These are phyloP conservation scores for Macrophomina pseudophaseolina DNA, from an alignment of 2,329 filamentous ascomycete species.

Conservation along the genomic window DNA sequence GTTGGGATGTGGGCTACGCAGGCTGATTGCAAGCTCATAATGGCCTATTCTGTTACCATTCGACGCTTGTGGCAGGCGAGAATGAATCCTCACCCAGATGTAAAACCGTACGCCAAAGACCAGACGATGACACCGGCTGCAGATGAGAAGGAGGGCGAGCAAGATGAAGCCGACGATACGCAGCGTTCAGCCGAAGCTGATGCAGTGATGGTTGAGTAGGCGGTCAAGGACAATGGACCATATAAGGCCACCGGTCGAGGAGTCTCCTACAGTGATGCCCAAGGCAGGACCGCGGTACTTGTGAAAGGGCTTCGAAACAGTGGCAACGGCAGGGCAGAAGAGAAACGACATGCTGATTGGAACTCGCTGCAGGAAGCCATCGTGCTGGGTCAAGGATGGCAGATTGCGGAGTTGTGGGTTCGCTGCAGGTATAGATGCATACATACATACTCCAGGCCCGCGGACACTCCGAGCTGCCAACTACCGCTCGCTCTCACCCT, in stretches of 20 bases:
- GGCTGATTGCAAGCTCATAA: conserved; percentile 1
- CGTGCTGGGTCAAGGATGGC: too few relatives aligned
- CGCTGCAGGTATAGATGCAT: too few relatives aligned
- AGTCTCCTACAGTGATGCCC: conserved; percentile 47
- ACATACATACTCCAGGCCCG: too few relatives aligned
- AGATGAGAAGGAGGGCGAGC: conserved; percentile 39
- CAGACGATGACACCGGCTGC: conserved; percentile 53
- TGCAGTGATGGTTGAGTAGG: conserved; percentile 51
- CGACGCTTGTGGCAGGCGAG: too few relatives aligned
- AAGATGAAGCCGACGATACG: conserved; percentile 66
- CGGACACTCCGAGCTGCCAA: too few relatives aligned
- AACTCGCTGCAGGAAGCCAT: too few relatives aligned
- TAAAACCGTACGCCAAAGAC: conserved; percentile 57
- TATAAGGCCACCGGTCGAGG: conserved; percentile 48
- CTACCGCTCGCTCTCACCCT: too few relatives aligned
- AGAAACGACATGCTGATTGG: conserved; percentile 43
- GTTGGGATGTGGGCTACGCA: conserved; percentile 8
- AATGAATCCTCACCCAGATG: conserved; percentile 43
- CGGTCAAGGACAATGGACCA: conserved; percentile 52
- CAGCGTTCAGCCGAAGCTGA: conserved; percentile 69
- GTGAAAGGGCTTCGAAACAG: conserved; percentile 52
- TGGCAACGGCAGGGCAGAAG: conserved; percentile 45
- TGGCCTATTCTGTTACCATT: too few relatives aligned
- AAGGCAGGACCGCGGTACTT: conserved; percentile 47
- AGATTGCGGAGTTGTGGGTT: too few relatives aligned